Conservation (phyloP, 2,329 filamentous ascomycete genomes). For the Lachnellula cervina region DNA sequence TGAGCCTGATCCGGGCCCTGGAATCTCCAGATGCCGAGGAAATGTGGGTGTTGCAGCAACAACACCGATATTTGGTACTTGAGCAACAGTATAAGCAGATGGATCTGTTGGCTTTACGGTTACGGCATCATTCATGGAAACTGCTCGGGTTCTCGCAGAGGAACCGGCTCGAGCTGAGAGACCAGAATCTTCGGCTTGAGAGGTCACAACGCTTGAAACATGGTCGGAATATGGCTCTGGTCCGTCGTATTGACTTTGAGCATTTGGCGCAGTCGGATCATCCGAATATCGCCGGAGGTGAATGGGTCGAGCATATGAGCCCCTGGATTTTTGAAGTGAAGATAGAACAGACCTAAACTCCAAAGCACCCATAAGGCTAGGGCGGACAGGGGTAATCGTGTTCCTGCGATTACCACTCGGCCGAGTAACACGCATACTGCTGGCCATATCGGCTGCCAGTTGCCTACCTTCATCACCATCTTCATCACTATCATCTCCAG, state of each 20-base stretch:
- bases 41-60: conserved; percentile 38
- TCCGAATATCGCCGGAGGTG: conserved; percentile 66
- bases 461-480: conserved; percentile 56
- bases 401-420: conserved; percentile 61
- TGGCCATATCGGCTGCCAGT: conserved; percentile 76
- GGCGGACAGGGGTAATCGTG: conserved; percentile 80
- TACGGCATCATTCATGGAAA: conserved; percentile 29
- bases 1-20: conserved; percentile 12
- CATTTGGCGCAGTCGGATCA: conserved; percentile 34
- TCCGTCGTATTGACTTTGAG: conserved; percentile 31
- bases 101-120: conserved; percentile 14
- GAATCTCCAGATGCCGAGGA: conserved; percentile 27
- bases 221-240: conserved; percentile 31
- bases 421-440: conserved; percentile 84
- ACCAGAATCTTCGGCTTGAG: conserved; percentile 32
- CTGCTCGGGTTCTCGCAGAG: conserved; percentile 23
- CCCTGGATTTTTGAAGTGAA: conserved; percentile 78
- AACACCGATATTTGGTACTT: conserved; percentile 29
- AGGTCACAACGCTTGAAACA: conserved; percentile 35
- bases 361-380: conserved; percentile 86
- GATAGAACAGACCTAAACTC: conserved; percentile 89
- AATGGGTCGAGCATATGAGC: conserved; percentile 66
- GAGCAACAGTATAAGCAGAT: conserved; percentile 24
- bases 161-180: conserved; percentile 11
- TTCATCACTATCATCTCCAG: conserved; percentile 39